Conservation (phyloP, 805 yeast species). For the Myxozyma vanderwaltii region DNA sequence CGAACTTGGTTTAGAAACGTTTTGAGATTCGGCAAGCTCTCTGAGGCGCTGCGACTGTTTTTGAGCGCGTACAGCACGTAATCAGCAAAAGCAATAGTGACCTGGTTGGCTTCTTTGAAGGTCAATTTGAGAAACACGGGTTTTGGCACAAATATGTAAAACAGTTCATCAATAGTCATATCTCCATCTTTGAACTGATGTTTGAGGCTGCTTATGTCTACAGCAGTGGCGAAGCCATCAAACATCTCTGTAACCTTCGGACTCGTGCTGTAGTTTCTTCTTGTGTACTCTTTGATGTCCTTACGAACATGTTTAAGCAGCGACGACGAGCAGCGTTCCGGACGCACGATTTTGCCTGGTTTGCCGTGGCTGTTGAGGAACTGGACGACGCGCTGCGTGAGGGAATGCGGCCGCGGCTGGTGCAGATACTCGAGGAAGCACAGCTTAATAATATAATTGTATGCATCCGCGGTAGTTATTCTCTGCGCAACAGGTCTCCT, state of each 20-base stretch:
- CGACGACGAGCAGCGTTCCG: conserved; percentile 1
- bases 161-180: conserved; percentile 13
- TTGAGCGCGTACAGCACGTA: conserved; percentile 13
- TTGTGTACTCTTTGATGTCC: conserved; percentile 12
- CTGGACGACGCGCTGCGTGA: conserved; percentile 1
- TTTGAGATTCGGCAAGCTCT: not conserved
- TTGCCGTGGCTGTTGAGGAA: conserved; percentile 2
- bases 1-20: conserved; percentile 3
- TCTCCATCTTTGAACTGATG: conserved; percentile 9
- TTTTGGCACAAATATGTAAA: conserved; percentile 8
- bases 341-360: not conserved
- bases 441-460: conserved; percentile 12
- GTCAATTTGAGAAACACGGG: not conserved
- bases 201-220: conserved; percentile 11
- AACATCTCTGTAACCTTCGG: conserved; percentile 13
- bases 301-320: conserved; percentile 15
- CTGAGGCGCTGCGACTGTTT: conserved; percentile 13
- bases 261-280: not conserved
- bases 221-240: conserved; percentile 1
- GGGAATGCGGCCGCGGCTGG: conserved; percentile 10
- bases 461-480: conserved; percentile 18
- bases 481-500: conserved; percentile 19
- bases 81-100: conserved; percentile 16
- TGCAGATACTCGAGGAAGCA: conserved; percentile 18
- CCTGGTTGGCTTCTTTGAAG: not conserved